These are phyloP conservation scores for Cetraspora pellucida DNA, from an alignment of 192 early-diverging fungal genomes.

Conservation along the genomic window DNA sequence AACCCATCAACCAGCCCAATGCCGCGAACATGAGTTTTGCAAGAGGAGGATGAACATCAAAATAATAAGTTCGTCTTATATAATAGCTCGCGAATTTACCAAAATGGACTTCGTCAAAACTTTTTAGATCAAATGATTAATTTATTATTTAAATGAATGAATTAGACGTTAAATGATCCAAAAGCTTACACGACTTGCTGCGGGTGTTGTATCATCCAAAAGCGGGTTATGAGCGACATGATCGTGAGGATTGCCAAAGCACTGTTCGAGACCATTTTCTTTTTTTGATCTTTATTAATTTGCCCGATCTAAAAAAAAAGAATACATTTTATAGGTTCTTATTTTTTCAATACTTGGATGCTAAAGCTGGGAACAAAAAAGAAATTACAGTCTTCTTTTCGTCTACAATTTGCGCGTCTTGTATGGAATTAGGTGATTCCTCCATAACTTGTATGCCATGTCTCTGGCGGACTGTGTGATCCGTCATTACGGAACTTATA, in stretches of 20 bases:
- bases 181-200: constrained; percentile 71
- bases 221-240: constrained; percentile 64
- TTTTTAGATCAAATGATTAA: constrained; percentile 33
- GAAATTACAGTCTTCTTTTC: too few relatives aligned
- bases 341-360: too few relatives aligned
- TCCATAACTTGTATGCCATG: too few relatives aligned
- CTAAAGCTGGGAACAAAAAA: too few relatives aligned
- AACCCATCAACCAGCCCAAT: constrained; percentile 84
- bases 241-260: constrained; percentile 40
- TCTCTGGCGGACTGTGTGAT: too few relatives aligned
- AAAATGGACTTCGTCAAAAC: constrained; percentile 99
- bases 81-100: constrained; percentile 98
- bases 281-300: too few relatives aligned
- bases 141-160: constrained; percentile 1
- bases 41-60: constrained; percentile 97
- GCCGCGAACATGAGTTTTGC: constrained; percentile 90
- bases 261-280: too few relatives aligned
- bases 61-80: constrained; percentile 84
- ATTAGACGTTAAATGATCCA: not conserved
- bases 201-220: constrained; percentile 71
- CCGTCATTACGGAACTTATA: too few relatives aligned
- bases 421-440: too few relatives aligned
- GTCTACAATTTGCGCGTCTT: too few relatives aligned
- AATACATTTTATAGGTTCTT: too few relatives aligned
- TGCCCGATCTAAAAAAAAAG: too few relatives aligned